Percentiles rank a stretch among this genome's conserved stretches.
Conservation (phyloP, 306 rosid genomes). For the Hippophae tibetana region DNA sequence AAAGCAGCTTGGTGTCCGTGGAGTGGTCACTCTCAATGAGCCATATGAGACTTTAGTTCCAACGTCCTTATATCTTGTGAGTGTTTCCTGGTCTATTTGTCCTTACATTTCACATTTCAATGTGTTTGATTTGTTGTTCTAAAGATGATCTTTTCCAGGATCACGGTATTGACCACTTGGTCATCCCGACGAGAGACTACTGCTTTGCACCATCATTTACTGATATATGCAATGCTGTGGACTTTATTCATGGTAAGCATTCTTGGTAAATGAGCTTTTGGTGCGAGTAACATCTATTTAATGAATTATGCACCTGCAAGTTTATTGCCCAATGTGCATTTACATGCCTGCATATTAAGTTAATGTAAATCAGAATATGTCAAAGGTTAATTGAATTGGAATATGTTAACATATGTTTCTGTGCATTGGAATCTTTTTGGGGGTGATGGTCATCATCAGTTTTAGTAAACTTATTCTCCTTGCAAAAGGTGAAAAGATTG, state of each 20-base stretch:
- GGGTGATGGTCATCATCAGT: too few species aligned
- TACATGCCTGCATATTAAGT: too few species aligned
- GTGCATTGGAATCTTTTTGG: too few species aligned
- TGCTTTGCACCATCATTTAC: conserved; percentile 82
- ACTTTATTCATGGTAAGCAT: conserved; percentile 65
- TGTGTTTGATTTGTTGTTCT: too few species aligned
- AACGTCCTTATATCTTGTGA: conserved; percentile 62
- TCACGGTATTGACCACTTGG: conserved; percentile 80
- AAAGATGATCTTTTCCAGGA: conserved; percentile 26
- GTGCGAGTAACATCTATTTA: background rate
- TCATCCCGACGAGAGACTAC: conserved; percentile 90
- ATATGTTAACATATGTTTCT: too few species aligned
- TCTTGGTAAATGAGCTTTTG: conserved; percentile 1
- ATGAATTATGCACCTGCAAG: too few species aligned
- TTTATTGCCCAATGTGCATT: too few species aligned
- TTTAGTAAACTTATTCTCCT: too few species aligned
- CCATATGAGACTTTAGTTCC: conserved; percentile 95
- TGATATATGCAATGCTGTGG: conserved; percentile 52
- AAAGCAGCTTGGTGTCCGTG: conserved; percentile 78
- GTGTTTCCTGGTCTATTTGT: conserved; percentile 13
- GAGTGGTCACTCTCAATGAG: conserved; percentile 87
- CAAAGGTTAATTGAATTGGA: too few species aligned
- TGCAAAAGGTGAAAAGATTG: too few species aligned
- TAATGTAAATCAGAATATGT: too few species aligned
- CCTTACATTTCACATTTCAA: too few species aligned